phyloP scores from a whole-genome alignment of 2,329 filamentous ascomycete genomes.

The Cytospora piceicola region DNA sequence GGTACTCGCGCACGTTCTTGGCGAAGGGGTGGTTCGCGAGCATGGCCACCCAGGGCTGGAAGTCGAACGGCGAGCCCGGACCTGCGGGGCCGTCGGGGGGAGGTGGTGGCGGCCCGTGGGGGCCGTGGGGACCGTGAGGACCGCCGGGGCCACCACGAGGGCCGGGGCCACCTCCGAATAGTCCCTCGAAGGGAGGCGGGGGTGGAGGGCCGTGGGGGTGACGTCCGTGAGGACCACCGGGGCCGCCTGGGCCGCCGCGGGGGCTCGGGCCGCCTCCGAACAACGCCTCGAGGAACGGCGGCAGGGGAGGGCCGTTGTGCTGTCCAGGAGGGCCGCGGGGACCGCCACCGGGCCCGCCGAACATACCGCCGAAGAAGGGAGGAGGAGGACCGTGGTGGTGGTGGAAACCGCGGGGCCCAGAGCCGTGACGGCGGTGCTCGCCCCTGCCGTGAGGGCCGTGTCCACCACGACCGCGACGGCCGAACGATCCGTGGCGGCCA shows the following conservation, averaged over 20 bases:
- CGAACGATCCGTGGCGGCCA: conserved; percentile 31
- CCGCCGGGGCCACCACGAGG: conserved; percentile 30
- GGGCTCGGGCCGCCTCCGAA: conserved; percentile 18
- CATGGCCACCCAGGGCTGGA: conserved; percentile 45
- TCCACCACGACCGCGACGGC: conserved; percentile 30
- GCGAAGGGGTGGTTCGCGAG: conserved; percentile 49
- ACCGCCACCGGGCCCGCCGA: conserved; percentile 23
- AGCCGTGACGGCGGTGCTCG: conserved; percentile 30
- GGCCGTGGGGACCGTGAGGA: conserved; percentile 32
- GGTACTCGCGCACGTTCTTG: conserved; percentile 46
- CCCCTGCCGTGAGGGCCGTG: conserved; percentile 23
- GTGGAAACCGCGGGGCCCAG: conserved; percentile 30
- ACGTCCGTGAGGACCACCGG: conserved; percentile 27
- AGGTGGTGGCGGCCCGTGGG: conserved; percentile 31
- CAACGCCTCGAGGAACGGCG: conserved; percentile 20
- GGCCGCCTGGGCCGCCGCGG: conserved; percentile 25
- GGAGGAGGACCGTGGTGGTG: conserved; percentile 32
- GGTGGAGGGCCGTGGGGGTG: conserved; percentile 12
- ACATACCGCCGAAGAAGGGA: conserved; percentile 32
- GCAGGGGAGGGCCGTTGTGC: background rate
- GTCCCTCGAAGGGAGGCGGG: conserved; percentile 20
- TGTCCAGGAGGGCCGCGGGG: conserved; percentile 29
- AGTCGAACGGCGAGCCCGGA: conserved; percentile 39
- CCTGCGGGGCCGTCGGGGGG: conserved; percentile 33
- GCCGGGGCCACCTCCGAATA: conserved; percentile 19